Base-by-base conservation (phyloP, 768 basidiomycete genomes). In the Leccinum olivaceopallidum region DNA sequence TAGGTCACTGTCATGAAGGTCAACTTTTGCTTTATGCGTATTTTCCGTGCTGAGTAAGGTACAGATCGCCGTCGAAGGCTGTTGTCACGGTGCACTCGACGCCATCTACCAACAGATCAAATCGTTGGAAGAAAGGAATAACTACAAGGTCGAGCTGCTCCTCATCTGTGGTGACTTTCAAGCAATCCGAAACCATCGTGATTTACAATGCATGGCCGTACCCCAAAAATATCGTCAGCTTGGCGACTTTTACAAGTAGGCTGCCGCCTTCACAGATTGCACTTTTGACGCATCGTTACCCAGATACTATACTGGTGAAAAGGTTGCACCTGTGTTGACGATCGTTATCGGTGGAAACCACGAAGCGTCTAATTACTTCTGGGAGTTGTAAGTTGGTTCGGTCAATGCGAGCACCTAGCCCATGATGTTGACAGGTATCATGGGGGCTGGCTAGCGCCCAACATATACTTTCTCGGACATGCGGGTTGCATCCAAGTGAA, bases 301-400 rank as follows among this genome's bases (percentile, higher is more conserved):
- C 51, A 92, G 90, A 68, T 99, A 98, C 73, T 98, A 99, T 69
- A 87, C 85, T 1, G 93, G 94, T 1, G 80, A 89, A 69, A 87
- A 80, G 68, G 76, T 65, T n/a, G 95, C 96, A 2, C 94, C 95
- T 0, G 73, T 96, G 5, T 75, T 96, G 71, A 99, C 97, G 0
- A 79, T 99, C 13, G 86, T 98, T 53, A 97, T 98, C 68, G 97
- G 97, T 16, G 97, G 97, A 9, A 98, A 98, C 71, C 97, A 98
- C 72, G 97, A 98, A 75, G 94, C 94, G 2, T 95, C 92, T 22
- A 97, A 95, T 66, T 97, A 98, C 70, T 81, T 98, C 77, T 95
- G 93, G 89, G 97, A 99, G 73, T 75, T 97, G 92, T 94, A 68
- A 75, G 90, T 78, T 30, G 2, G 20, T 20, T 39, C 39, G 5